Base-by-base conservation (phyloP, 257 asterid species). In the Solanum chmielewskii region DNA sequence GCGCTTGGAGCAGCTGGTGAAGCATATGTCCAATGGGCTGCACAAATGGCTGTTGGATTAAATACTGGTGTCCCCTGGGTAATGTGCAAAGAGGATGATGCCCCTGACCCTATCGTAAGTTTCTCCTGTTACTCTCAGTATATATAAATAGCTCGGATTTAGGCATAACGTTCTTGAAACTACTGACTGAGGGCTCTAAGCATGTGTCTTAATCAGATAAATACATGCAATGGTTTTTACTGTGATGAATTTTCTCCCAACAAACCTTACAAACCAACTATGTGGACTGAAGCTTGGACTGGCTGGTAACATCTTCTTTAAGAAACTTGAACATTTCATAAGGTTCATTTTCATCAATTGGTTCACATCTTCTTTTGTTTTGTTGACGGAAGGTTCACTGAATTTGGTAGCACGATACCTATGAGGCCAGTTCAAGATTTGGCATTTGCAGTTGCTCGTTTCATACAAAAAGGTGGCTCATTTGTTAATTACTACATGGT, bases 211-310 rank as follows among this genome's bases (percentile, higher is more conserved):
- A 71, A 31, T 86, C 92, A 94, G 98, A 93, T 94, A 87, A 93
- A 94, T 84, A 59, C 96, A 11, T 93, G 98, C 86, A 94, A 94
- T 85, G 98, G 98, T 42, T 92, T 92, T 88, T 94, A 94, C 89
- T 93, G 96, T 15, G 93, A 94, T 71, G 75, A 89, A 3, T 94
- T 94, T 86, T 76, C 95, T 85, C 94, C 98, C 20, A 94, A 93
- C 89, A 91, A 88, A 86, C 94, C 96, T 83, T 90, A 93, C 88
- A 94, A 94, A 91, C 98, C 98, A 1, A 89, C 88, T 5, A 84
- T 93, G 89, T 94, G 98, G 98, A 93, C 98, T 3, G 98, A 94
- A 85, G 96, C 96, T 69, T 94, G 98, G 98, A 94, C 91, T 80
- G 98, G 96, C 89, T 93, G 98, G 98, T 56, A 56, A 37, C 7